Evolutionary conservation across 306 rosid genomes (phyloP).

Genomic region (Trichosanthes cucumerina): DNA sequence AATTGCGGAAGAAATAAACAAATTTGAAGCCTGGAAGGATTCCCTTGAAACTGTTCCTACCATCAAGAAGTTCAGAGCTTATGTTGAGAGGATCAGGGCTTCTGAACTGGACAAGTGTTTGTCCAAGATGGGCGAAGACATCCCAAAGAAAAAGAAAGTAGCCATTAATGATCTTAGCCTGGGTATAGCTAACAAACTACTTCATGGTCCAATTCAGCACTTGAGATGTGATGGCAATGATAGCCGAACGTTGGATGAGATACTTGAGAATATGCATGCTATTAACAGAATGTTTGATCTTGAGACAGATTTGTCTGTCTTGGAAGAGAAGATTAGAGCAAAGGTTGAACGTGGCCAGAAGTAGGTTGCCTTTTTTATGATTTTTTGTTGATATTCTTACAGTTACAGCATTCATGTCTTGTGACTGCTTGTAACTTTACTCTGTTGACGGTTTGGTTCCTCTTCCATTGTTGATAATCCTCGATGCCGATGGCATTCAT

Average conservation of each 20-base stretch:
- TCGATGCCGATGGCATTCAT: background rate
- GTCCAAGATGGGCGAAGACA: slow-evolving; percentile 57
- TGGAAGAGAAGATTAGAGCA: slow-evolving; percentile 73
- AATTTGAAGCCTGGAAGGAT: slow-evolving; percentile 81
- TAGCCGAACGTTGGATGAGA: slow-evolving; percentile 35
- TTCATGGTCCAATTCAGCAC: slow-evolving; percentile 89
- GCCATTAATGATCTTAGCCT: slow-evolving; percentile 70
- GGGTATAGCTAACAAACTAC: slow-evolving; percentile 66
- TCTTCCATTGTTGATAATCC: background rate
- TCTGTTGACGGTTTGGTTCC: background rate
- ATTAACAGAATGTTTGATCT: slow-evolving; percentile 87
- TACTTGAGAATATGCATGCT: slow-evolving; percentile 74
- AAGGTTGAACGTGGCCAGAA: slow-evolving; percentile 42
- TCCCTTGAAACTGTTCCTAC: slow-evolving; percentile 85
- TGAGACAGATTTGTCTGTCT: slow-evolving; percentile 50
- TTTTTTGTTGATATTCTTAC: background rate
- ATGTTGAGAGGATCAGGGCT: slow-evolving; percentile 67
- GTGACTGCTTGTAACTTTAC: background rate
- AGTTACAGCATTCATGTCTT: background rate
- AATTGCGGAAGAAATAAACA: slow-evolving; percentile 47
- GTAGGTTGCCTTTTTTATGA: slow-evolving; percentile 1
- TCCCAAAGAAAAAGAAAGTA: slow-evolving; percentile 52
- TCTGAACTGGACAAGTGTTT: slow-evolving; percentile 73
- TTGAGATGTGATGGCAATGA: slow-evolving; percentile 63
- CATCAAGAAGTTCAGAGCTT: slow-evolving; percentile 74